Evolutionary conservation across 2,329 filamentous ascomycete species (phyloP).

Genomic region (Xenoacremonium recifei): DNA sequence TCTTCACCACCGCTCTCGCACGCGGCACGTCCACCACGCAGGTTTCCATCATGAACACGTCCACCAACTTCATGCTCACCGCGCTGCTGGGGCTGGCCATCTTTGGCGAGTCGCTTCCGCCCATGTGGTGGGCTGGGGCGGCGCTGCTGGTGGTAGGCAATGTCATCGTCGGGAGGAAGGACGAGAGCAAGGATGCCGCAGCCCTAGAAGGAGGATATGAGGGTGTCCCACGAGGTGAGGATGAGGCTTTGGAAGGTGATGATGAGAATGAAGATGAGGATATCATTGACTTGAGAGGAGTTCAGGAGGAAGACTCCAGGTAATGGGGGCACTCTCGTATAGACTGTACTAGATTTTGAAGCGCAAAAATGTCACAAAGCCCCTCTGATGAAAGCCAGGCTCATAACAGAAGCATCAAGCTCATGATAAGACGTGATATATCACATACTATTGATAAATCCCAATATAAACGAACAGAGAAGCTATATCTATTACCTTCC

Average conservation of each 20-base stretch:
- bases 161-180: conserved; percentile 72
- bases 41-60: conserved; percentile 80
- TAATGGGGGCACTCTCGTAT: too few species aligned
- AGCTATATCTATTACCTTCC: conserved; percentile 10
- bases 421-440: too few species aligned
- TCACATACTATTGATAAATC: conserved; percentile 7
- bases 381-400: too few species aligned
- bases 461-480: conserved; percentile 1
- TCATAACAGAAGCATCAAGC: too few species aligned
- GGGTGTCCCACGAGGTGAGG: conserved; percentile 25
- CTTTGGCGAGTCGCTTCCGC: conserved; percentile 69
- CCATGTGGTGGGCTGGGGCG: conserved; percentile 75
- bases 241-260: conserved; percentile 18
- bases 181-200: conserved; percentile 42
- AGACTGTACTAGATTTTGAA: too few species aligned
- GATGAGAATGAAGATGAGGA: conserved; percentile 32
- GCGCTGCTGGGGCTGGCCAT: conserved; percentile 68
- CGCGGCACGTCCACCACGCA: conserved; percentile 73
- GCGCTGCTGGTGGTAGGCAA: conserved; percentile 71
- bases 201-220: conserved; percentile 28
- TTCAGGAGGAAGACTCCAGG: conserved; percentile 15
- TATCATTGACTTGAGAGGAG: conserved; percentile 32
- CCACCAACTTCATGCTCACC: conserved; percentile 77
- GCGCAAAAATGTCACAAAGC: too few species aligned
- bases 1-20: conserved; percentile 78